Evolutionary conservation across 768 basidiomycete species (phyloP).

Genomic region (Boletus fagicola): DNA sequence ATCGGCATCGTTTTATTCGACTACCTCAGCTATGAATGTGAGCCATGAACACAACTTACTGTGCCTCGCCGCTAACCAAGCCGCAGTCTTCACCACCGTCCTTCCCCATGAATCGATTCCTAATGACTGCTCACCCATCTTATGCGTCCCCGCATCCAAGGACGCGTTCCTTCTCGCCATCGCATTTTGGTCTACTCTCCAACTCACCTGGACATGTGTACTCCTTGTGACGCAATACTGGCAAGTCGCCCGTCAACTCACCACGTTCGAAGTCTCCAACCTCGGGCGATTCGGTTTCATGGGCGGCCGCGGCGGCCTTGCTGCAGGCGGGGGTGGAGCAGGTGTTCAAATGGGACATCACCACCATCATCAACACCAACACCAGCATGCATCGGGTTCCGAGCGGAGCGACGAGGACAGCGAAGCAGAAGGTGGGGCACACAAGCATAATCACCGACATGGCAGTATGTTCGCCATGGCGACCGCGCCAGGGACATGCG

Average conservation of each 20-base stretch:
- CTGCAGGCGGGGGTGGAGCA: constrained; percentile 52
- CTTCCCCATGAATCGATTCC: constrained; percentile 10
- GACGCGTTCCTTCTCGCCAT: constrained; percentile 87
- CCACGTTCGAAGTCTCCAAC: constrained; percentile 93
- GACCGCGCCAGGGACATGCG: constrained; percentile 35
- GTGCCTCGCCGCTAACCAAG: neutral
- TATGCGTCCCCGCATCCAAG: constrained; percentile 69
- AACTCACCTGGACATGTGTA: constrained; percentile 92
- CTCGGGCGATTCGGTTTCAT: constrained; percentile 95
- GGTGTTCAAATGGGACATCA: constrained; percentile 76
- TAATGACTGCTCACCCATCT: constrained; percentile 27
- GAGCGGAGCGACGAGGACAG: constrained; percentile 49
- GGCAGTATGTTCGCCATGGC: constrained; percentile 35
- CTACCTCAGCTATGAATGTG: constrained; percentile 80
- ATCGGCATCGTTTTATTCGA: constrained; percentile 78
- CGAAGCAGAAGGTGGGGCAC: constrained; percentile 32
- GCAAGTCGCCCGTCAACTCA: constrained; percentile 94
- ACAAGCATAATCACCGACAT: constrained; percentile 47
- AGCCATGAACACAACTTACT: constrained; percentile 29
- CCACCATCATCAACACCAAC: constrained; percentile 38
- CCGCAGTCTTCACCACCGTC: constrained; percentile 54
- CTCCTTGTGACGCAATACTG: constrained; percentile 84
- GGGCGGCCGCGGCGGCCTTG: constrained; percentile 82
- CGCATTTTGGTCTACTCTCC: constrained; percentile 82
- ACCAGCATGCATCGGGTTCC: constrained; percentile 31